Percentiles rank a stretch among this genome's conserved stretches.
phyloP scores from a whole-genome alignment of 768 basidiomycete species.

The Crassisporium funariophilum region DNA sequence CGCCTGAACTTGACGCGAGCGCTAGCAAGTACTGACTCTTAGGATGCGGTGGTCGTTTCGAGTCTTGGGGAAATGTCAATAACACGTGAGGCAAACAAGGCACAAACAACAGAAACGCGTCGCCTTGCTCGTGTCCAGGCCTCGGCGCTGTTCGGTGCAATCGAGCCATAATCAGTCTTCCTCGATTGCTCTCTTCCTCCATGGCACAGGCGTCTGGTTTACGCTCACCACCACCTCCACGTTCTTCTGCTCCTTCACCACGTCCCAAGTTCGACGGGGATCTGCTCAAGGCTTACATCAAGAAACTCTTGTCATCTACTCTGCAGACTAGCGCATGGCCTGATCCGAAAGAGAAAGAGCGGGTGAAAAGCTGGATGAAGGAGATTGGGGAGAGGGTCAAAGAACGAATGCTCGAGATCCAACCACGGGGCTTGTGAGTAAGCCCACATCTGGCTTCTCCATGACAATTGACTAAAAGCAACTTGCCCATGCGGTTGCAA shows the following conservation, averaged over 20 bases:
- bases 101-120: too few relatives aligned
- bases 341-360: conserved; percentile 67
- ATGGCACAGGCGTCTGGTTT: conserved; percentile 41
- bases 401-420: conserved; percentile 83
- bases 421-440: conserved; percentile 81
- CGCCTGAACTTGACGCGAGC: too few relatives aligned
- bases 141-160: neutral
- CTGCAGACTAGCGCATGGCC: conserved; percentile 69
- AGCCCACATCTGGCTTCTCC: conserved; percentile 8
- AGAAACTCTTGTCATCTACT: conserved; percentile 73
- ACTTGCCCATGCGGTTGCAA: conserved; percentile 3
- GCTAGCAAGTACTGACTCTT: too few relatives aligned
- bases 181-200: neutral
- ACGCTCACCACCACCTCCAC: conserved; percentile 63
- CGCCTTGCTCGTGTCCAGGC: too few relatives aligned
- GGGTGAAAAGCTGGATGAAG: conserved; percentile 75
- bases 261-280: conserved; percentile 72
- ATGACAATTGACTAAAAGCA: neutral
- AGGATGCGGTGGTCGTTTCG: too few relatives aligned
- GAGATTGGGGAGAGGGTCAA: conserved; percentile 85
- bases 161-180: neutral
- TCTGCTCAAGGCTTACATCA: conserved; percentile 76
- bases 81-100: too few relatives aligned
- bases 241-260: conserved; percentile 61
- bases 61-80: too few relatives aligned